A percentile compares a stretch with the other conserved stretches of the same genome.
Conservation (phyloP, 306 rosid genomes). For the Medicago lupulina region DNA sequence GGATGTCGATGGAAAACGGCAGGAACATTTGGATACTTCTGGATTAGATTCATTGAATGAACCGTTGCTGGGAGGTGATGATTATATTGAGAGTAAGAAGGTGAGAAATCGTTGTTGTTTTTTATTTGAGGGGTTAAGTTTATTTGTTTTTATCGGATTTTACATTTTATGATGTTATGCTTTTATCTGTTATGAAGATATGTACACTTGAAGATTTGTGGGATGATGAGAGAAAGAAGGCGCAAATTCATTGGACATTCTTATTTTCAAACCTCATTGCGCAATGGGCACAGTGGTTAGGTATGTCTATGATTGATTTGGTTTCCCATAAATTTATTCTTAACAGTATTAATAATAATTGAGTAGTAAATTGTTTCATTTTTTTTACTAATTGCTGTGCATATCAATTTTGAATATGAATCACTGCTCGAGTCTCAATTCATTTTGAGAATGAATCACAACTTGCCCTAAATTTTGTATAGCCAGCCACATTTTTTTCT, state of each 20-base stretch:
- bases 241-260: slow-evolving; percentile 81
- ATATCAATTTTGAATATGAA: not conserved
- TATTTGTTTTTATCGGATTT: not conserved
- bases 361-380: slow-evolving; percentile 16
- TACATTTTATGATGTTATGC: not conserved
- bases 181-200: slow-evolving; percentile 44
- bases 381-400: not conserved
- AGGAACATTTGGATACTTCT: slow-evolving; percentile 60
- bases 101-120: slow-evolving; percentile 42
- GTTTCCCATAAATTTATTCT: slow-evolving; percentile 19
- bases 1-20: slow-evolving; percentile 72
- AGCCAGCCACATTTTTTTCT: not conserved
- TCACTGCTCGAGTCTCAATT: not conserved
- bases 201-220: slow-evolving; percentile 61
- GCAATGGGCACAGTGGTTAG: slow-evolving; percentile 94
- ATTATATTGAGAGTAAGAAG: slow-evolving; percentile 53
- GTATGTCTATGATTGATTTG: slow-evolving; percentile 52
- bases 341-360: not conserved
- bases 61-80: slow-evolving; percentile 68
- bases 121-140: not conserved
- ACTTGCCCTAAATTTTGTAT: not conserved
- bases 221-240: slow-evolving; percentile 81
- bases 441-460: not conserved
- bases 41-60: slow-evolving; percentile 63
- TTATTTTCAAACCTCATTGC: slow-evolving; percentile 79